A percentile compares a stretch with the other conserved stretches of the same genome.
These are phyloP conservation scores for Mycosphaerelloides madeirae DNA, from an alignment of 2,329 filamentous ascomycete species.

Conservation along the genomic window DNA sequence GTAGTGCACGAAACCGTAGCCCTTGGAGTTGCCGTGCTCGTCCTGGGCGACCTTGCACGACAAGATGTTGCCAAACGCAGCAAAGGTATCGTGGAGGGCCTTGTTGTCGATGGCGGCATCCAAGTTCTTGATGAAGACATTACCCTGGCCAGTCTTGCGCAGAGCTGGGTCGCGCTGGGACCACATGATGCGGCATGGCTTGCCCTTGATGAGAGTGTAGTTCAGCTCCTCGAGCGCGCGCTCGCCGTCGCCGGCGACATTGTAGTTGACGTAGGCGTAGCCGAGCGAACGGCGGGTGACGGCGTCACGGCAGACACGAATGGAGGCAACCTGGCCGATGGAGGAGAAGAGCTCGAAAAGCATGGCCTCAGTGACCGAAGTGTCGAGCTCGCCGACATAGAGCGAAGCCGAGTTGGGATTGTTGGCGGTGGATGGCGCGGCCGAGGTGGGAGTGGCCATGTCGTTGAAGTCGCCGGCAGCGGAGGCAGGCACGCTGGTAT, in stretches of 20 bases:
- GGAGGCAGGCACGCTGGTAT: constrained; percentile 66
- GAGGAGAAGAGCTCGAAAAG: constrained; percentile 99
- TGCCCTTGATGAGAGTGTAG: constrained; percentile 98
- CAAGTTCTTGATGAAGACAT: constrained; percentile 99
- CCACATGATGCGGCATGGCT: constrained; percentile 99
- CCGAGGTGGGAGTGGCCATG: constrained; percentile 66
- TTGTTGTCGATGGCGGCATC: constrained; percentile 99
- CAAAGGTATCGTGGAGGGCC: constrained; percentile 98
- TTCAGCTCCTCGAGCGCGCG: constrained; percentile 98
- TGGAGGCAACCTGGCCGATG: constrained; percentile 97
- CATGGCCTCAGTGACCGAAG: constrained; percentile 98
- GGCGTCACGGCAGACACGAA: constrained; percentile 98
- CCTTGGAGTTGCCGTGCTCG: constrained; percentile 93
- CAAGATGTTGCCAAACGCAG: constrained; percentile 97
- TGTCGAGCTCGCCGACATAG: constrained; percentile 97
- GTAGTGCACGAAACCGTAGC: constrained; percentile 99
- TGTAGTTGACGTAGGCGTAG: constrained; percentile 99
- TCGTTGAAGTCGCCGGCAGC: constrained; percentile 58
- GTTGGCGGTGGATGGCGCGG: constrained; percentile 60
- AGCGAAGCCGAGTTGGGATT: constrained; percentile 92
- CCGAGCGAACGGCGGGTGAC: constrained; percentile 97
- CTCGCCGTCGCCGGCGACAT: constrained; percentile 92
- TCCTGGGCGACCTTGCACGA: constrained; percentile 99
- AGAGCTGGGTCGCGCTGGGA: constrained; percentile 98
- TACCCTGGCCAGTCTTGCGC: constrained; percentile 98